Conservation (phyloP, 2,329 filamentous ascomycete species). For the Penicillium sclerotigenum region DNA sequence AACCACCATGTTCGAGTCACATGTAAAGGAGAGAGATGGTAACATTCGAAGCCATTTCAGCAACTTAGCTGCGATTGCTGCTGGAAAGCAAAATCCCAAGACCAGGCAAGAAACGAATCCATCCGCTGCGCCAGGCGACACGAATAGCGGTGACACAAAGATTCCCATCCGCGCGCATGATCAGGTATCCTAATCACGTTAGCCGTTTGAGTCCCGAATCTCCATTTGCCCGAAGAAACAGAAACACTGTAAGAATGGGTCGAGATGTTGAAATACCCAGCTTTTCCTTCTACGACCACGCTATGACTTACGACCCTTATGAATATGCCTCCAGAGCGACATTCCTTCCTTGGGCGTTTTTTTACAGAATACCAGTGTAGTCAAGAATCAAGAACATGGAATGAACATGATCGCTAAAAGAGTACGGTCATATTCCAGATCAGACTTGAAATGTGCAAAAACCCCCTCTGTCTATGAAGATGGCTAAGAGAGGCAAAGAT, state of each 20-base stretch:
- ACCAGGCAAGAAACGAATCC: background rate
- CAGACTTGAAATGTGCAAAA: conserved; percentile 20
- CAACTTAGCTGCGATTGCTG: background rate
- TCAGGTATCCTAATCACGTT: background rate
- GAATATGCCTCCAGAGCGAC: conserved; percentile 4
- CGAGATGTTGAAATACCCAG: background rate
- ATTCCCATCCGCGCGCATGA: conserved; percentile 12
- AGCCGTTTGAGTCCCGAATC: background rate
- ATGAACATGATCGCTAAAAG: conserved; percentile 18
- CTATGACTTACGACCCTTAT: conserved; percentile 15
- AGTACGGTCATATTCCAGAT: conserved; percentile 19
- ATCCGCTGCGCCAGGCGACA: background rate
- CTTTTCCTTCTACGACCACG: background rate
- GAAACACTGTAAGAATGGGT: background rate
- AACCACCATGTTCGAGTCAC: conserved; percentile 42
- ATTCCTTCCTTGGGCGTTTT: conserved; percentile 10
- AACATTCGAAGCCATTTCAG: conserved; percentile 16
- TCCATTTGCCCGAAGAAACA: background rate
- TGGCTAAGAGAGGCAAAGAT: conserved; percentile 15
- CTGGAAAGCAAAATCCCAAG: background rate
- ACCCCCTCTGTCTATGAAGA: conserved; percentile 21
- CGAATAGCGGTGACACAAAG: background rate
- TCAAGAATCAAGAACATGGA: conserved; percentile 11
- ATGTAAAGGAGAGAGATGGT: conserved; percentile 11
- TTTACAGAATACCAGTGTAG: conserved; percentile 11